Evolutionary conservation across 345 rosid genomes (phyloP).

Genomic region (Citrus sinensis): DVS_A1.0 CM039161.1:18449001-18449500

Average conservation of each 20-base stretch:
- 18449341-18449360: conserved; percentile 70
- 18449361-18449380: conserved; percentile 70
- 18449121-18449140: not conserved
- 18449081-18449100: too few species aligned
- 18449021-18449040: too few species aligned
- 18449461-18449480: too few species aligned
- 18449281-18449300: not conserved
- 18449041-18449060: too few species aligned
- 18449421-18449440: conserved; percentile 95
- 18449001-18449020: too few species aligned
- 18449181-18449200: not conserved
- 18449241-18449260: not conserved
- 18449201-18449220: not conserved
- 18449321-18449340: conserved; percentile 84
- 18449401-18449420: conserved; percentile 61
- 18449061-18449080: too few species aligned
- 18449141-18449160: not conserved
- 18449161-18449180: not conserved
- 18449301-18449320: conserved; percentile 44
- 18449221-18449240: not conserved
- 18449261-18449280: not conserved
- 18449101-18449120: not conserved
- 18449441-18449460: conserved; percentile 6
- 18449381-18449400: conserved; percentile 57
- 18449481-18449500: too few species aligned